These are phyloP conservation scores for Fusarium concolor DNA, from an alignment of 2,329 filamentous ascomycete genomes.

Conservation along the genomic window DNA sequence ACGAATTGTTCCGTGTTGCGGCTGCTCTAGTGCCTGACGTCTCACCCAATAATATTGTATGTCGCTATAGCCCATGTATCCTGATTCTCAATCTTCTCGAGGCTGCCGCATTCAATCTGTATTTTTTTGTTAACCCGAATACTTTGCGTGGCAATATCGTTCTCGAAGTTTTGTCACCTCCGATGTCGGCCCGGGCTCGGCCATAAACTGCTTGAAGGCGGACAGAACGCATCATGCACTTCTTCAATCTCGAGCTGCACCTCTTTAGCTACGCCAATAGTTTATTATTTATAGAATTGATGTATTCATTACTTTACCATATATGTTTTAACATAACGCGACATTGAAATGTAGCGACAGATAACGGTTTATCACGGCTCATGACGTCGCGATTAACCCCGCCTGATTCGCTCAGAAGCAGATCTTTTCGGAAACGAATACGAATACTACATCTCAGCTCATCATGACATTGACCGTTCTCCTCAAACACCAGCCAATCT, in stretches of 20 bases:
- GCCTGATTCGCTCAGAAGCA: neutral
- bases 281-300: no score
- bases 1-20: no score
- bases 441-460: neutral
- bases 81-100: no score
- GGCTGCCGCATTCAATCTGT: neutral
- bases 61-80: no score
- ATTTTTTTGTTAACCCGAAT: neutral
- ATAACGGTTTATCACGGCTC: no score
- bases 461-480: neutral
- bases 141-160: neutral
- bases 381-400: neutral
- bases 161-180: neutral
- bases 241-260: neutral
- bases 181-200: slow-evolving; percentile 28
- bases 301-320: no score
- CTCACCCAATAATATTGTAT: no score
- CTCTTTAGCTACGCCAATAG: neutral
- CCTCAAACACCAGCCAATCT: neutral
- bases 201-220: neutral
- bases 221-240: neutral
- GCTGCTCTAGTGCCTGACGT: no score
- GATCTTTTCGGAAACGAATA: neutral
- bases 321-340: no score
- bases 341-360: no score